Evolutionary conservation across 371 early-diverging fungal species (phyloP), one percentile per base, ranked within the genome.

Genomic region (Apophysomyces variabilis): DNA sequence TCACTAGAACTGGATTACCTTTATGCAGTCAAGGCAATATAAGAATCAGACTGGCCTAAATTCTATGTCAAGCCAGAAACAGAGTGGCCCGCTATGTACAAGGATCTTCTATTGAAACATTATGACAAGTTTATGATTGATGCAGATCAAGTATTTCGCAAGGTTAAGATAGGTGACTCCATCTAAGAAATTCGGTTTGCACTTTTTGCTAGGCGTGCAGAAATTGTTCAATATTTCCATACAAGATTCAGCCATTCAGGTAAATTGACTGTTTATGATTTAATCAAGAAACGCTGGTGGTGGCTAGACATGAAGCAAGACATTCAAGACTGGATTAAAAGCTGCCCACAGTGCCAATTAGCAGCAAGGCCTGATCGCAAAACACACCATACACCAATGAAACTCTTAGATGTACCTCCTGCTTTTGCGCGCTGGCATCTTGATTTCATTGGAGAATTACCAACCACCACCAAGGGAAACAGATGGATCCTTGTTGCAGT

Each of bases 221-320:
- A 67, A 35, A 43, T 67, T 7, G 60, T 67, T 16, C 26, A 67
- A 11, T 38, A 65, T 50, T 59, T 62, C 50, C 64, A 70, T 39
- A 7, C 26, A 7, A 46, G 50, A 13, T 62, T 68, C 58, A 66
- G 72, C 2, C 68, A 72, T 37, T 4, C 68, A 16, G 67, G 68
- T 12, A 37, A 16, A 35, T 21, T 9, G 4, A 65, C 62, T 13
- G 50, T 71, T 0, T 38, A 58, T 32, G 58, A 64, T 21, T 37
- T 60, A 4, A 58, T 71, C 65, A 44, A 50, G 12, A 61, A 67
- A 16, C 63, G 67, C 3, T 65, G 54, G 58, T 71, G 74, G 71
- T 74, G 74, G 71, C 74, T 68, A 3, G 58, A 59, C 8, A 68
- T 71, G 75, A 36, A 60, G 3, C 6, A 7, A 1, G 62, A 67